Conservation (phyloP, 2,329 filamentous ascomycete genomes). For the Aciculosporium take region DNA sequence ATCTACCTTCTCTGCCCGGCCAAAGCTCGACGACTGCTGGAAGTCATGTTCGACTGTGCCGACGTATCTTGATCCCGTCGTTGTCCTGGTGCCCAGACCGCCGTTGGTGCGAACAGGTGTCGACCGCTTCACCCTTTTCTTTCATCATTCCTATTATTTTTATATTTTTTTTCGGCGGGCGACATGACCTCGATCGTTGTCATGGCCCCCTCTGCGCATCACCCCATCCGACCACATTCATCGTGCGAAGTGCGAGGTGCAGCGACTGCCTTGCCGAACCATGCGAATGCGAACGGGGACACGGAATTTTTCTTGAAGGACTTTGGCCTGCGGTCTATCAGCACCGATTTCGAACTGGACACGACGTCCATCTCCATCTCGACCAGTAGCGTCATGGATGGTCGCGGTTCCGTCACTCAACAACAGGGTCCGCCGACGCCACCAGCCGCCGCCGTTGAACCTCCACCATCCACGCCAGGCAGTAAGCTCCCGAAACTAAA, state of each 20-base stretch:
- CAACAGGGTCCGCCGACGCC: slow-evolving; percentile 7
- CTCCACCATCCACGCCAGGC: background rate
- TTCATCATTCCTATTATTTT: too few relatives aligned
- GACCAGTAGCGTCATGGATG: slow-evolving; percentile 14
- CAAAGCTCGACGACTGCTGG: slow-evolving; percentile 3
- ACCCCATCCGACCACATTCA: slow-evolving; percentile 4
- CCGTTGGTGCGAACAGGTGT: background rate
- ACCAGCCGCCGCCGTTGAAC: background rate
- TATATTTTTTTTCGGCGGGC: too few relatives aligned
- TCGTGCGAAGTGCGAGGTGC: slow-evolving; percentile 2
- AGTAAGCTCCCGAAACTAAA: slow-evolving; percentile 6
- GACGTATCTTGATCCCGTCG: background rate
- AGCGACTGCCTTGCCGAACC: background rate
- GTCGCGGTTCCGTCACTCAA: background rate
- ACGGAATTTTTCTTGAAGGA: slow-evolving; percentile 15
- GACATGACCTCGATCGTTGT: slow-evolving; percentile 4
- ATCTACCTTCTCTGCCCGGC: slow-evolving; percentile 6
- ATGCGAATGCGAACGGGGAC: background rate
- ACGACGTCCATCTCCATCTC: slow-evolving; percentile 31
- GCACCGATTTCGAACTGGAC: slow-evolving; percentile 34
- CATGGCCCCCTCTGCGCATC: slow-evolving; percentile 5
- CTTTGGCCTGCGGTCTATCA: slow-evolving; percentile 40
- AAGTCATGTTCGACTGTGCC: slow-evolving; percentile 2
- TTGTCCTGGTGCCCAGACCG: background rate
- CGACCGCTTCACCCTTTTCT: background rate